Evolutionary conservation across 495 filamentous ascomycete species (phyloP).

Genomic region (Lasiosphaeriaceae sp.): DNA sequence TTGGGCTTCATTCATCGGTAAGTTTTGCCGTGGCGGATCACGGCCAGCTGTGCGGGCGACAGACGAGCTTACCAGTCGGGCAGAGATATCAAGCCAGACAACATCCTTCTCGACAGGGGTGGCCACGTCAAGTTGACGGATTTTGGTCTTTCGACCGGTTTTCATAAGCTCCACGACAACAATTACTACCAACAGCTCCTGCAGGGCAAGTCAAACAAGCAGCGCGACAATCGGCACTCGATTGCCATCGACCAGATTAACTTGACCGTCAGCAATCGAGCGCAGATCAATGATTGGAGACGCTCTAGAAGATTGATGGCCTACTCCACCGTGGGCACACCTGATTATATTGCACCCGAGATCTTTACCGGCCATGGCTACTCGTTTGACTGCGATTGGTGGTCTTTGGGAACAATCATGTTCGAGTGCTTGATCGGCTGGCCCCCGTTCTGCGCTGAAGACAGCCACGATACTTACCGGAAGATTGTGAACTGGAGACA

Average conservation of each 20-base stretch:
- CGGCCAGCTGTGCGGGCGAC: neutral
- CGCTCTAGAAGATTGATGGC: conserved; percentile 92
- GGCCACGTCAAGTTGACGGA: conserved; percentile 98
- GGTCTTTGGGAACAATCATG: conserved; percentile 98
- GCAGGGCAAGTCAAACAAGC: conserved; percentile 69
- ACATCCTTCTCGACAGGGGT: conserved; percentile 90
- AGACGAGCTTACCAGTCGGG: conserved; percentile 3
- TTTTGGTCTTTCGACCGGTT: conserved; percentile 96
- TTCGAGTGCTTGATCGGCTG: conserved; percentile 98
- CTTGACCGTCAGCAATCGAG: conserved; percentile 92
- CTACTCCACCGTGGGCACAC: conserved; percentile 96
- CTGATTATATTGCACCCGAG: conserved; percentile 97
- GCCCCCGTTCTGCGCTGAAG: conserved; percentile 98
- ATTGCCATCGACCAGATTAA: conserved; percentile 97
- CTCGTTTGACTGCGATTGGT: conserved; percentile 96
- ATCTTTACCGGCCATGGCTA: conserved; percentile 97
- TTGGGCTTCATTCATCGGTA: conserved; percentile 98
- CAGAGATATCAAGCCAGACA: conserved; percentile 99
- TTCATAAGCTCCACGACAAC: conserved; percentile 96
- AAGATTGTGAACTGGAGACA: conserved; percentile 99
- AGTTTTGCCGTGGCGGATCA: conserved; percentile 8
- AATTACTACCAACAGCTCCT: conserved; percentile 98
- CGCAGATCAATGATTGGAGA: conserved; percentile 97
- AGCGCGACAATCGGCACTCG: conserved; percentile 73
- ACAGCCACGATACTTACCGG: conserved; percentile 93